Evolutionary conservation across 176 grass and related monocot genomes (phyloP), one percentile per base, ranked within the genome.

Genomic region (Pharus latifolius): DNA sequence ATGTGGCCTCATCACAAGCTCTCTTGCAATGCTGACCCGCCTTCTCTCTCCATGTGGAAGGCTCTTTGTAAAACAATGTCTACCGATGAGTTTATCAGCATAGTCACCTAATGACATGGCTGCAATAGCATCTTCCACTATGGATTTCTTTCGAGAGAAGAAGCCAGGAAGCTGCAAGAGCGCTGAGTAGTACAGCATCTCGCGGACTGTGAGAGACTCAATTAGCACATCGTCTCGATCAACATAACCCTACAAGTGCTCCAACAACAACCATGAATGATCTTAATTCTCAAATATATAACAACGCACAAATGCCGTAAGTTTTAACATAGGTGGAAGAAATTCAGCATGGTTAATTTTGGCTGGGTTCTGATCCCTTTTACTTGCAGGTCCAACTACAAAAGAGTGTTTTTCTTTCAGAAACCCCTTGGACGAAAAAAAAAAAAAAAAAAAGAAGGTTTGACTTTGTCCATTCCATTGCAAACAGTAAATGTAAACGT

Each of bases 1-100:
- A 55, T 92, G 85, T 8, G 89, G 94, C 53, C 94, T 88, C 86
- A 80, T 85, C n/a, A 97, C 94, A 63, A 97, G 86, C 69, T 90
- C 94, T n/a, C 86, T 79, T 4, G 94, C 94, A 26, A 97, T 97
- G 71, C 89, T 97, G 58, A 90, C 81, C 33, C 94, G 83, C 60
- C 86, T 90, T 65, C 93, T 85, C 69, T 97, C 94, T 3, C 94
- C 89, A 44, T 6, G 41, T 27, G 83, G 88, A 43, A 97, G 86
- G 33, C 78, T 83, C 33, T 83, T 82, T 3, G 34, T 69, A 35
- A 77, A 89, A 80, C 88, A 96, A 74, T 87, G 80, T 8, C 92
- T 81, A 18, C 94, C 94, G 41, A 97, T 92, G 44, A 97, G 75
- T 67, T 89, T 92, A 74, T 97, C 89, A 15, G 86, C 89, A 43